A percentile compares a stretch with the other conserved stretches of the same genome.
These are phyloP conservation scores for Colletotrichum sansevieriae DNA, from an alignment of 2,329 filamentous ascomycete species.

Conservation along the genomic window DNA sequence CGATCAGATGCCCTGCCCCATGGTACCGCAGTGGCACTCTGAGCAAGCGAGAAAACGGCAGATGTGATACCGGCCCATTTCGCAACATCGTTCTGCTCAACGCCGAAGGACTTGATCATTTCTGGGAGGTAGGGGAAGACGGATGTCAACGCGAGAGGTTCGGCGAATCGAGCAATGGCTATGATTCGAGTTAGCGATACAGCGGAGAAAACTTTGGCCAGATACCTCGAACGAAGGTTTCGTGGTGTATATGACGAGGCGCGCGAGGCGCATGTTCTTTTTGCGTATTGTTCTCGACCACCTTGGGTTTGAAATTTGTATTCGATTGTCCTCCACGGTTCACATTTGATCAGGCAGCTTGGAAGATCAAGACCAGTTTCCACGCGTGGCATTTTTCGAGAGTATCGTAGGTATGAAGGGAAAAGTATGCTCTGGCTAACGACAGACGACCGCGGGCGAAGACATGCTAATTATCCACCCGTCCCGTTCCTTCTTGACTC, in stretches of 20 bases:
- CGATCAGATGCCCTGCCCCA: constrained; percentile 84
- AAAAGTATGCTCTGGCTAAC: constrained; percentile 32
- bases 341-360: constrained; percentile 40
- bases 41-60: constrained; percentile 78
- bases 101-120: constrained; percentile 85
- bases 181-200: constrained; percentile 28
- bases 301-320: constrained; percentile 19
- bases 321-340: constrained; percentile 19
- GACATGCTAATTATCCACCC: constrained; percentile 19
- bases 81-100: constrained; percentile 78
- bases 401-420: constrained; percentile 18
- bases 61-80: constrained; percentile 85
- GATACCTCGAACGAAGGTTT: constrained; percentile 3
- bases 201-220: not conserved
- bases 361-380: constrained; percentile 39
- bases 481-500: constrained; percentile 6
- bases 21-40: constrained; percentile 77
- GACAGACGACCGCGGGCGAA: constrained; percentile 21
- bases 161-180: constrained; percentile 85
- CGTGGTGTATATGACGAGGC: not conserved
- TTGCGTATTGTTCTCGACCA: constrained; percentile 3
- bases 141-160: constrained; percentile 79
- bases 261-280: too few species aligned
- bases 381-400: constrained; percentile 34
- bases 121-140: constrained; percentile 80